Evolutionary conservation across 192 early-diverging fungal genomes (phyloP).

Genomic region (Podila epicladia): DNA sequence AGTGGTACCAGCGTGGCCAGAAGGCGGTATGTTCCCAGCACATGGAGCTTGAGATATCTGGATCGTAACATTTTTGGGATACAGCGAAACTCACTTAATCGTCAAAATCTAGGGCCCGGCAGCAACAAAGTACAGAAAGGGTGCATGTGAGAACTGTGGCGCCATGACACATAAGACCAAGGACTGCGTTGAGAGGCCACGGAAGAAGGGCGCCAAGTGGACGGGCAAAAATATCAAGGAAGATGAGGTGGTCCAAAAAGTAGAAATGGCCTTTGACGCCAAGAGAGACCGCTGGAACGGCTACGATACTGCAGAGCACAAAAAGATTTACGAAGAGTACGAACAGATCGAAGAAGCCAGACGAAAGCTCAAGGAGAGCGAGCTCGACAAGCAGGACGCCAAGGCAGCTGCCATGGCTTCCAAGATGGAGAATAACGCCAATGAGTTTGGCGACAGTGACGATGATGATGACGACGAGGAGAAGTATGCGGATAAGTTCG

Average conservation of each 20-base stretch:
- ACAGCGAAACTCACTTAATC: too few species aligned
- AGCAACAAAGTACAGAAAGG: conserved; percentile 92
- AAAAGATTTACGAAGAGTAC: conserved; percentile 87
- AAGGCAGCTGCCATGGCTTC: conserved; percentile 61
- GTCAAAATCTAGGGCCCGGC: conserved; percentile 67
- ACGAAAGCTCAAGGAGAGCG: conserved; percentile 78
- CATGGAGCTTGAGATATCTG: too few species aligned
- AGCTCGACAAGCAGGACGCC: conserved; percentile 73
- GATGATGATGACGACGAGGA: conserved; percentile 90
- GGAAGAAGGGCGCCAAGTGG: conserved; percentile 91
- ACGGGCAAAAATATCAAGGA: conserved; percentile 77
- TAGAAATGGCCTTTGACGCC: conserved; percentile 89
- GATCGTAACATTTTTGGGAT: too few species aligned
- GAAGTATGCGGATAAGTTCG: conserved; percentile 86
- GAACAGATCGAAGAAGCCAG: conserved; percentile 91
- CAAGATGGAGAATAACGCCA: conserved; percentile 58
- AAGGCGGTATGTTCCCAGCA: conserved; percentile 58
- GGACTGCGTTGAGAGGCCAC: conserved; percentile 93
- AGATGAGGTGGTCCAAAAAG: conserved; percentile 84
- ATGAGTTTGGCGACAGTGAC: conserved; percentile 70
- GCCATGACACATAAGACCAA: conserved; percentile 94
- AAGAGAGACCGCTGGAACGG: conserved; percentile 99
- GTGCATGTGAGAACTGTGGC: conserved; percentile 98
- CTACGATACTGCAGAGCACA: conserved; percentile 90
- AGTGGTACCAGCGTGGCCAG: conserved; percentile 86